Conservation (phyloP, 768 basidiomycete species). For the Lactarius sanguifluus region DNA sequence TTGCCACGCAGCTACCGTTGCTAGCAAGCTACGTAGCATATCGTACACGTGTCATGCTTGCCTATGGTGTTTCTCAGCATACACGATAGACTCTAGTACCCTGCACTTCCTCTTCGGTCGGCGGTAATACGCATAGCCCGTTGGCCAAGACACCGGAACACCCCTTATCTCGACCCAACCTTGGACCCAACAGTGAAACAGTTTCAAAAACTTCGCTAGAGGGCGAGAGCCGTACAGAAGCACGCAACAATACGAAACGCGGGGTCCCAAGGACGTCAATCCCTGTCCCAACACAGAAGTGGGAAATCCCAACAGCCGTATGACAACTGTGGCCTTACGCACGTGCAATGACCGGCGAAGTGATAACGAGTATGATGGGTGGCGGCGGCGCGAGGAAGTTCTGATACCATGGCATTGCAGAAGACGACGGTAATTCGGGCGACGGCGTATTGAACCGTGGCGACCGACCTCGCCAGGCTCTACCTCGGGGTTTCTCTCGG, state of each 20-base stretch:
- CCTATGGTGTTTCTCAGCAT: neutral
- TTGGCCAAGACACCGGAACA: neutral
- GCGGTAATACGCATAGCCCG: neutral
- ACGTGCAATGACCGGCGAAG: neutral
- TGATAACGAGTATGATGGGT: neutral
- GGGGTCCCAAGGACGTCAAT: neutral
- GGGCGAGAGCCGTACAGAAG: conserved; percentile 1
- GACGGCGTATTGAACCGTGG: neutral
- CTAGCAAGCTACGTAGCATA: neutral
- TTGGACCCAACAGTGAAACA: neutral
- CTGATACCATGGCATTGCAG: neutral
- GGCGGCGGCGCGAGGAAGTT: neutral
- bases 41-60: neutral
- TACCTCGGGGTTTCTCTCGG: neutral
- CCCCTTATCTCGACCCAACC: neutral
- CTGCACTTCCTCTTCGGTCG: neutral
- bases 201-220: neutral
- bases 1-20: neutral
- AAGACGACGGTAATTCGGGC: neutral
- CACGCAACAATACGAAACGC: neutral
- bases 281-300: neutral
- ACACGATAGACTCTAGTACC: neutral
- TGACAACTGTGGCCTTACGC: neutral
- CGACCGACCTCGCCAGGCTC: neutral
- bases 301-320: neutral